Conservation (phyloP, 805 yeast species). For the Hanseniaspora nectarophila region DNA sequence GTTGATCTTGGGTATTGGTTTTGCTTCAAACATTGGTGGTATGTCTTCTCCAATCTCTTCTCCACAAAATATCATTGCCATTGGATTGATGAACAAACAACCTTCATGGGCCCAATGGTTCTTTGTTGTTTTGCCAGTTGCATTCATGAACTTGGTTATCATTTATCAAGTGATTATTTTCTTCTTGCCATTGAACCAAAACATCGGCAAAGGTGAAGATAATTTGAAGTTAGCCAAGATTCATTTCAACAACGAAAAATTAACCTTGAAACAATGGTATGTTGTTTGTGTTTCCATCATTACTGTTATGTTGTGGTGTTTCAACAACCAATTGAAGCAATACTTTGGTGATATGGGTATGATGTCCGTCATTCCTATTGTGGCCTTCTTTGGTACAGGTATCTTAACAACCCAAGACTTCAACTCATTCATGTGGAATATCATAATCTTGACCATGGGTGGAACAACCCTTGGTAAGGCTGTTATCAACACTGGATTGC, state of each 20-base stretch:
- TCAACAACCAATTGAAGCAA: constrained; percentile 60
- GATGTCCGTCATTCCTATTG: constrained; percentile 76
- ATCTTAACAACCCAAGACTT: constrained; percentile 78
- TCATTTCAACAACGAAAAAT: constrained; percentile 50
- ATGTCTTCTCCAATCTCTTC: constrained; percentile 96
- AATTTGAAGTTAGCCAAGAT: constrained; percentile 37
- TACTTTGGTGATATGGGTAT: constrained; percentile 94
- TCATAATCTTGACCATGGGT: constrained; percentile 93
- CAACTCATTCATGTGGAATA: constrained; percentile 93
- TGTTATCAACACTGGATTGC: constrained; percentile 79
- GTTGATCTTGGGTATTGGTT: constrained; percentile 77
- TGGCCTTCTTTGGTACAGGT: constrained; percentile 89
- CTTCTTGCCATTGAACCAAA: constrained; percentile 31
- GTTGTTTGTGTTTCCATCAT: constrained; percentile 52
- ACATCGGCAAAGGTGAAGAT: constrained; percentile 24
- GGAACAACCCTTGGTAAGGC: constrained; percentile 94
- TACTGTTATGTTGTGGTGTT: constrained; percentile 84
- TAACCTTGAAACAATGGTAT: constrained; percentile 63
- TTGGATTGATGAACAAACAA: constrained; percentile 74
- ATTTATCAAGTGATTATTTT: constrained; percentile 55
- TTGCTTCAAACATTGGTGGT: constrained; percentile 89
- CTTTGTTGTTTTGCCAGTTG: constrained; percentile 71
- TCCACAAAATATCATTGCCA: constrained; percentile 88
- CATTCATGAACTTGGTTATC: constrained; percentile 46
- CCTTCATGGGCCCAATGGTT: constrained; percentile 93